These are phyloP conservation scores for Albifimbria verrucaria DNA, from an alignment of 2,329 filamentous ascomycete genomes.

Conservation along the genomic window DNA sequence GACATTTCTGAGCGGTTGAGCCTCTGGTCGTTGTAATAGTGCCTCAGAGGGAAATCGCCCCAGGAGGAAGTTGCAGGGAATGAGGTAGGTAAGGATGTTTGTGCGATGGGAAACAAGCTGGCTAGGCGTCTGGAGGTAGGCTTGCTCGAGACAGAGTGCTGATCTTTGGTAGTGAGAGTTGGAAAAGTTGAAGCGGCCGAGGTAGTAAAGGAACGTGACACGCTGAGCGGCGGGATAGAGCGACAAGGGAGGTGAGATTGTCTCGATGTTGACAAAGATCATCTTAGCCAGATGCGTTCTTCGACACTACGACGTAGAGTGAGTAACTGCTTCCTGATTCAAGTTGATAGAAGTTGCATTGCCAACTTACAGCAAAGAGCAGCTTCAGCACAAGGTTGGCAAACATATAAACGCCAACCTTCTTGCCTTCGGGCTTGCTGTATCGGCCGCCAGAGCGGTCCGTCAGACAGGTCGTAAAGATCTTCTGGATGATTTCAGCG, in stretches of 20 bases:
- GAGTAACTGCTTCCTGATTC: too few species aligned
- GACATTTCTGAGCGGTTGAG: constrained; percentile 55
- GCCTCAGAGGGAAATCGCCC: constrained; percentile 72
- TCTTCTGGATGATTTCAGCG: constrained; percentile 84
- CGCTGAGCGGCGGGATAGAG: constrained; percentile 83
- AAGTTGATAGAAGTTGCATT: too few species aligned
- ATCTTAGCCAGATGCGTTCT: constrained; percentile 82
- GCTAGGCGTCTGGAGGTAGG: constrained; percentile 67
- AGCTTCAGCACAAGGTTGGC: constrained; percentile 88
- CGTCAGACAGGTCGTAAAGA: constrained; percentile 85
- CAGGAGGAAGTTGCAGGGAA: constrained; percentile 78
- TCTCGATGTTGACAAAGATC: constrained; percentile 84
- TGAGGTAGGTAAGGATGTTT: constrained; percentile 78
- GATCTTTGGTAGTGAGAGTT: constrained; percentile 81
- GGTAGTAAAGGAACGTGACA: constrained; percentile 91
- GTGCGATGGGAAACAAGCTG: constrained; percentile 69
- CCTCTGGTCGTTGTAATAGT: constrained; percentile 65
- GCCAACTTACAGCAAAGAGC: constrained; percentile 73
- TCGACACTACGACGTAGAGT: constrained; percentile 59
- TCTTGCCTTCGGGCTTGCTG: constrained; percentile 75
- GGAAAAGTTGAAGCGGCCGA: constrained; percentile 85
- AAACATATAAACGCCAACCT: constrained; percentile 84
- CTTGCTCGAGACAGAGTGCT: constrained; percentile 69
- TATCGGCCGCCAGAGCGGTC: constrained; percentile 68
- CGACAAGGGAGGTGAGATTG: constrained; percentile 74